Evolutionary conservation across 78 protist species (phyloP).

Genomic region (Dictyostelium firmibasis): DNA sequence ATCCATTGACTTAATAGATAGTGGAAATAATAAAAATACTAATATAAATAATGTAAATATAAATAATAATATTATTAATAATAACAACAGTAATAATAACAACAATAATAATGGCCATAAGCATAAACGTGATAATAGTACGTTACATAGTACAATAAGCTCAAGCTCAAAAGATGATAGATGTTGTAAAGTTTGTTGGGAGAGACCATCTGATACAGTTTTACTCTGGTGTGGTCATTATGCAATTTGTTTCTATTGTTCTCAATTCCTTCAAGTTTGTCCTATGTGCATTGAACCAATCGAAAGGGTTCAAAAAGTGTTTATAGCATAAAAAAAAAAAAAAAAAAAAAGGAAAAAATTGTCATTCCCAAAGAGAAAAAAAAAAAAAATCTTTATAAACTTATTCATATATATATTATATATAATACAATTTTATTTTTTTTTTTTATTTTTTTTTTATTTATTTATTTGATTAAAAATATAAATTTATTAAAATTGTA

Average conservation of each 20-base stretch:
- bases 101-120: neutral
- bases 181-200: slow-evolving; percentile 69
- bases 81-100: neutral
- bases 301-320: slow-evolving; percentile 57
- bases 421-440: neutral
- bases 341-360: neutral
- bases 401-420: neutral
- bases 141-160: slow-evolving; percentile 36
- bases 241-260: slow-evolving; percentile 30
- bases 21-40: neutral
- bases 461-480: neutral
- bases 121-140: slow-evolving; percentile 29
- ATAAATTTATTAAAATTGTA: neutral
- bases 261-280: slow-evolving; percentile 33
- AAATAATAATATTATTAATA: neutral
- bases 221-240: slow-evolving; percentile 51
- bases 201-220: slow-evolving; percentile 55
- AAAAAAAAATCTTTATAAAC: too few species aligned
- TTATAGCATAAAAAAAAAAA: slow-evolving; percentile 4
- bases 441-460: neutral
- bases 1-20: neutral
- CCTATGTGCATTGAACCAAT: slow-evolving; percentile 56
- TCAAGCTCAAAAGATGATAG: slow-evolving; percentile 25
- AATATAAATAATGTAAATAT: neutral
- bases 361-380: neutral